Evolutionary conservation across 306 rosid genomes (phyloP).

Genomic region (Carpinus viminea): DNA sequence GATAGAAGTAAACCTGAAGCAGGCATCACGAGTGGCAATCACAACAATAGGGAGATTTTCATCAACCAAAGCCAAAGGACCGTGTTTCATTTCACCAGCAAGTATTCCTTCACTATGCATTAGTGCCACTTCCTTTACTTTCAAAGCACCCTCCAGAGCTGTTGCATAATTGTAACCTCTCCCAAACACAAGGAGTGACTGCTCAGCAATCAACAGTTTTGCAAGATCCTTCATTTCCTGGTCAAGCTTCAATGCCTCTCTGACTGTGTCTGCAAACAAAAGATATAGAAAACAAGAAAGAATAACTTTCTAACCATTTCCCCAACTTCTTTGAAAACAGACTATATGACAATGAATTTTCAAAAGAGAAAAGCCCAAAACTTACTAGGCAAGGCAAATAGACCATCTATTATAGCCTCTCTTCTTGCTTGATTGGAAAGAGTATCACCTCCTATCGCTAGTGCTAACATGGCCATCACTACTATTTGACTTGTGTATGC

Average conservation of each 20-base stretch:
- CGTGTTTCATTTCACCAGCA: slow-evolving; percentile 99
- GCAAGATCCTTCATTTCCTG: slow-evolving; percentile 91
- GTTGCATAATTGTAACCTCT: slow-evolving; percentile 96
- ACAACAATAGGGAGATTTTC: slow-evolving; percentile 90
- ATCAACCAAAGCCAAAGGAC: slow-evolving; percentile 95
- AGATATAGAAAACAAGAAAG: slow-evolving; percentile 20
- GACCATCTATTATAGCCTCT: slow-evolving; percentile 88
- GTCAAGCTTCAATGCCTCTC: slow-evolving; percentile 91
- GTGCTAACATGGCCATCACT: slow-evolving; percentile 96
- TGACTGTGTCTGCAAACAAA: slow-evolving; percentile 64
- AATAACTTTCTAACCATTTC: slow-evolving; percentile 21
- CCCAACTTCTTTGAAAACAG: slow-evolving; percentile 8
- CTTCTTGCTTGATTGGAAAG: slow-evolving; percentile 80
- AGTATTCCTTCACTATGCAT: slow-evolving; percentile 99
- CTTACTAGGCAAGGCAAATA: slow-evolving; percentile 90
- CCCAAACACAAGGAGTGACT: slow-evolving; percentile 96
- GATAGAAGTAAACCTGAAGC: slow-evolving; percentile 79
- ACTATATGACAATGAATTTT: slow-evolving; percentile 18
- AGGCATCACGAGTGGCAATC: slow-evolving; percentile 87
- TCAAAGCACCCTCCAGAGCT: slow-evolving; percentile 96
- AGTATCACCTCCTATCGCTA: slow-evolving; percentile 91
- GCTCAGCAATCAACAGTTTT: slow-evolving; percentile 77
- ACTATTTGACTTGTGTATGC: slow-evolving; percentile 99
- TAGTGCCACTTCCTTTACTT: slow-evolving; percentile 97
- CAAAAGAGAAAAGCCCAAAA: slow-evolving; percentile 22